Evolutionary conservation across 352 stramenopile genomes (phyloP), one percentile per base, ranked within the genome.

Genomic region (Phytophthora hibernalis): DNA sequence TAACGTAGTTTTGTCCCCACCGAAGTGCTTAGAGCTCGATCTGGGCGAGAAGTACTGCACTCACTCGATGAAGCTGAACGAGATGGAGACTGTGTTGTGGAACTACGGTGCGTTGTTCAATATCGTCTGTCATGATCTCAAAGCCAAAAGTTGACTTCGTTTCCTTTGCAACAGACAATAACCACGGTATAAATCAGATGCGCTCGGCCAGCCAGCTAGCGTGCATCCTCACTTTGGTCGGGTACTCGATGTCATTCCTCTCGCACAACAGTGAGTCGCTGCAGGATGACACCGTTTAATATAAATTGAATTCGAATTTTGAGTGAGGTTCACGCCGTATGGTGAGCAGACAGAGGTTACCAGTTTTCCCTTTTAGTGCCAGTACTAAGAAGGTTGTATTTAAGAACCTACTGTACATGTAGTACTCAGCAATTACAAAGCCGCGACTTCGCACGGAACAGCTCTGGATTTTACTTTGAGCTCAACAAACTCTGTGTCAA

Each of bases 21-120:
- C 28, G 22, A 12, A 90, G 67, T 91, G 82, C 38, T 68, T 90
- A 15, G 57, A 74, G 20, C 62, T 72, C 8, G 37, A 83, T 13
- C 57, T 91, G 0, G 84, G 84, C 0, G 44, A 70, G 11, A 59
- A 80, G 13, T 92, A 92, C 60, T 92, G 84, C 77, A 87, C 63
- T 3, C 59, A 77, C 35, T 85, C 68, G 1, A 85, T 91, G 71
- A 52, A 58, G n/a, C 58, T 76, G 30, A 78, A 91, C 33, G 72
- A 52, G 18, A 80, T 57, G 4, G 54, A 80, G 26, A 93, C 85
- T 10, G 84, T 89, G 63, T 68, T 93, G 16, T 91, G 79, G 74
- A 89, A 93, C 66, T 91, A 91, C 38, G 72, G 82, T 90, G 48
- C 33, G 72, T 60, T 30, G 33, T 40, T 16, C 33, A 26, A 26